Evolutionary conservation across 2,329 filamentous ascomycete species (phyloP).

Genomic region (Phyllachora maydis): DNA sequence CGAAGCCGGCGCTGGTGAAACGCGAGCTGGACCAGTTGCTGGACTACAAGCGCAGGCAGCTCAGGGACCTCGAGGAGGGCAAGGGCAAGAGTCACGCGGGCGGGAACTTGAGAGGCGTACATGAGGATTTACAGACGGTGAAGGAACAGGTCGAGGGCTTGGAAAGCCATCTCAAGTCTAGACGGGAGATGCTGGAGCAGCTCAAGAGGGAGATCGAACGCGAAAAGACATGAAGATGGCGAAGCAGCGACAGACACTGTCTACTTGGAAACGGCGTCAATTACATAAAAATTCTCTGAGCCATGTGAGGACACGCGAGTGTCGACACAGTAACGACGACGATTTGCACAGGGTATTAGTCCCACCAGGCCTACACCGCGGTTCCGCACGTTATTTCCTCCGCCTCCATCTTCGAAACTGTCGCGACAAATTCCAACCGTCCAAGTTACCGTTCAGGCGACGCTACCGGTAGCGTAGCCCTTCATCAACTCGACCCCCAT

Average conservation of each 20-base stretch:
- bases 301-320: too few species aligned
- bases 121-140: slow-evolving; percentile 77
- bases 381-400: too few species aligned
- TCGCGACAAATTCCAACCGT: too few species aligned
- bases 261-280: too few species aligned
- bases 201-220: slow-evolving; percentile 69
- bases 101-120: slow-evolving; percentile 52
- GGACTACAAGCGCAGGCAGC: slow-evolving; percentile 76
- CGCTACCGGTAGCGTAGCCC: slow-evolving; percentile 24
- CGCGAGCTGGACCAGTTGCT: slow-evolving; percentile 82
- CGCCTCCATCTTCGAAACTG: too few species aligned
- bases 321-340: too few species aligned
- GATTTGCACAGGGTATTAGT: too few species aligned
- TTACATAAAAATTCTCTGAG: too few species aligned
- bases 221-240: slow-evolving; percentile 42
- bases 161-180: slow-evolving; percentile 58
- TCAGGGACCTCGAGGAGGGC: slow-evolving; percentile 56
- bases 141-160: slow-evolving; percentile 85
- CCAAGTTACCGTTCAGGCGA: slow-evolving; percentile 20
- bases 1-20: slow-evolving; percentile 81
- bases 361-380: too few species aligned
- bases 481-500: slow-evolving; percentile 21
- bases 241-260: not conserved
- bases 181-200: slow-evolving; percentile 57
- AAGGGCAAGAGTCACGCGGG: slow-evolving; percentile 48